Percentiles rank a stretch among this genome's conserved stretches.
These are phyloP conservation scores for Fomitopsis schrenkii DNA, from an alignment of 1,284 basidiomycete species.

Conservation along the genomic window DNA sequence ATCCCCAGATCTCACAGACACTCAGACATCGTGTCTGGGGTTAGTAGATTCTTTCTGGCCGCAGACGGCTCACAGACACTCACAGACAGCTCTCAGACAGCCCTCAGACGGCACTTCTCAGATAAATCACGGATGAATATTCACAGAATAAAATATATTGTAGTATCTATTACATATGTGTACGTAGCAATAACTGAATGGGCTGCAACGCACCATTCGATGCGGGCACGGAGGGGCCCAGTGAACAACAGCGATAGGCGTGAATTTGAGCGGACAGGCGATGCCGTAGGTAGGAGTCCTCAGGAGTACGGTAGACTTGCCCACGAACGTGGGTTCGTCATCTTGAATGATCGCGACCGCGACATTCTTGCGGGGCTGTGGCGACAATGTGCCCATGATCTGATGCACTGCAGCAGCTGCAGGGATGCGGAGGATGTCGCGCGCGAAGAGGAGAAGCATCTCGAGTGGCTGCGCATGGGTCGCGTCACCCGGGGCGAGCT, in stretches of 20 bases:
- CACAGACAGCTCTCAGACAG: too few species aligned
- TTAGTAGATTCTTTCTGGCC: too few species aligned
- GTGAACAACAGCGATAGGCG: too few species aligned
- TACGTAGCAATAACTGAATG: too few species aligned
- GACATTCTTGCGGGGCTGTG: constrained; percentile 39
- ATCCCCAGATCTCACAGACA: too few species aligned
- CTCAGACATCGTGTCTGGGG: too few species aligned
- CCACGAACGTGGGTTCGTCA: constrained; percentile 86
- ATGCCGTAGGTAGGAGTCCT: constrained; percentile 39
- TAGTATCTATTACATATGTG: too few species aligned
- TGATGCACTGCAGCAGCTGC: background rate
- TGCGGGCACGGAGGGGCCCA: constrained; percentile 1
- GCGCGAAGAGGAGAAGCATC: constrained; percentile 75
- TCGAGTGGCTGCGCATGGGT: constrained; percentile 70
- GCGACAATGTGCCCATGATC: background rate
- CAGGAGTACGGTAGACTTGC: constrained; percentile 68
- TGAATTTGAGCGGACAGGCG: constrained; percentile 27
- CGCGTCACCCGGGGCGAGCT: constrained; percentile 68
- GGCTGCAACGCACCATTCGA: background rate
- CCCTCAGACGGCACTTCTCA: too few species aligned
- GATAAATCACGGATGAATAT: too few species aligned
- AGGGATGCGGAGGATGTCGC: constrained; percentile 34
- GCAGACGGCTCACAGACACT: too few species aligned
- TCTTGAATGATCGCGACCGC: constrained; percentile 70
- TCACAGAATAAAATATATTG: too few species aligned